Conservation (phyloP, 2,329 filamentous ascomycete genomes). For the Nothophaeocryptopus gaeumannii region DNA sequence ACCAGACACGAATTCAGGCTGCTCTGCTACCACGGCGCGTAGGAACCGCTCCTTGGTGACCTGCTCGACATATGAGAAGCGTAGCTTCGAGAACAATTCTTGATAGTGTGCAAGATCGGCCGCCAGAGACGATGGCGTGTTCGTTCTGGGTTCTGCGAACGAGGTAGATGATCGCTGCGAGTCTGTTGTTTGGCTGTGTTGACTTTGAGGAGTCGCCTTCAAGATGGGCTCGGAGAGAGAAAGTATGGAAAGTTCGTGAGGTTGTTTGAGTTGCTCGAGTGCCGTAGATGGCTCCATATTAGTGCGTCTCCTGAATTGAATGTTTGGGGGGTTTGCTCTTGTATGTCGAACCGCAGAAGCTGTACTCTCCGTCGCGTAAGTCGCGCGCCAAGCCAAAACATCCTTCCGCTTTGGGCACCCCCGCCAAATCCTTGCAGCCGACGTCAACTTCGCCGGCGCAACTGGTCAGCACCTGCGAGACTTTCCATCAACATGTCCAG, state of each 20-base stretch:
- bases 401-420: too few species aligned
- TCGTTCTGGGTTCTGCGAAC: constrained; percentile 60
- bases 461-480: too few species aligned
- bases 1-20: constrained; percentile 77
- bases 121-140: constrained; percentile 72
- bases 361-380: too few species aligned
- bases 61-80: constrained; percentile 97
- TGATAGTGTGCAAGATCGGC: constrained; percentile 88
- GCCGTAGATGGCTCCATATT: constrained; percentile 22
- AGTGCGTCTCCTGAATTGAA: background rate
- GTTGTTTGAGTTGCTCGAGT: constrained; percentile 50
- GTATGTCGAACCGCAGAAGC: too few species aligned
- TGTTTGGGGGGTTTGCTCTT: too few species aligned
- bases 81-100: constrained; percentile 91
- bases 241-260: constrained; percentile 58
- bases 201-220: constrained; percentile 27
- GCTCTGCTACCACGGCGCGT: constrained; percentile 84
- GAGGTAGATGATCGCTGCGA: constrained; percentile 66
- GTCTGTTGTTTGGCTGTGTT: constrained; percentile 21
- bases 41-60: constrained; percentile 98
- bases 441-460: too few species aligned
- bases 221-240: constrained; percentile 38
- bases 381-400: too few species aligned
- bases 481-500: too few species aligned
- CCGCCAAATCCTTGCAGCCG: background rate